A percentile compares a stretch with the other conserved stretches of the same genome.
These are phyloP conservation scores for Erysimum cheiri DNA, from an alignment of 441 rosid genomes.

Conservation along the genomic window DNA sequence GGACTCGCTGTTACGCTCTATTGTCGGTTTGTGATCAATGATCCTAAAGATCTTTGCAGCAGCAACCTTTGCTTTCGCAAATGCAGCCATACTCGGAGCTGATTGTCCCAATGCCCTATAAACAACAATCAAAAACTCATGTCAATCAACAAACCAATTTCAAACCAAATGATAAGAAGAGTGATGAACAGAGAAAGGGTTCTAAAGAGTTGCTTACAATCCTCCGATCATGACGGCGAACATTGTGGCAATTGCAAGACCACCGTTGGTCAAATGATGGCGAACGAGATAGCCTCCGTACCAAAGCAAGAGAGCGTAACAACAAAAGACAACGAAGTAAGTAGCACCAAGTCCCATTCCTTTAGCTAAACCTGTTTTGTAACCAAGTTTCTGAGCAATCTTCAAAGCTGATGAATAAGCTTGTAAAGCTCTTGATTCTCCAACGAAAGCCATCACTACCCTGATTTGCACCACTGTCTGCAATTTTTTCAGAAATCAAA, in stretches of 20 bases:
- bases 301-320: constrained; percentile 96
- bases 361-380: constrained; percentile 87
- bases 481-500: constrained; percentile 24
- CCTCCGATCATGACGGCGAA: constrained; percentile 99
- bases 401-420: constrained; percentile 85
- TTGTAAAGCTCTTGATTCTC: constrained; percentile 90
- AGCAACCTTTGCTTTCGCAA: constrained; percentile 93
- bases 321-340: constrained; percentile 96
- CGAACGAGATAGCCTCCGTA: constrained; percentile 97
- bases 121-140: constrained; percentile 34
- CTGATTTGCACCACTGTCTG: constrained; percentile 98
- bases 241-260: constrained; percentile 98
- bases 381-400: constrained; percentile 83
- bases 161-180: not conserved
- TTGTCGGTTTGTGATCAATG: constrained; percentile 83
- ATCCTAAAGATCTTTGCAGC: constrained; percentile 90
- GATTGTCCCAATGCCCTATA: constrained; percentile 92
- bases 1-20: constrained; percentile 68
- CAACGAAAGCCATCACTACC: constrained; percentile 87
- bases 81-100: constrained; percentile 93
- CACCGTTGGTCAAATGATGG: constrained; percentile 95
- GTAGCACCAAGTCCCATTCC: constrained; percentile 99
- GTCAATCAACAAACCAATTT: not conserved
- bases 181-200: constrained; percentile 22
- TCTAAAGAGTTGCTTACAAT: too few relatives aligned